phyloP scores from a whole-genome alignment of 371 early-diverging fungal species.

The Syncephalis fuscata region DNA sequence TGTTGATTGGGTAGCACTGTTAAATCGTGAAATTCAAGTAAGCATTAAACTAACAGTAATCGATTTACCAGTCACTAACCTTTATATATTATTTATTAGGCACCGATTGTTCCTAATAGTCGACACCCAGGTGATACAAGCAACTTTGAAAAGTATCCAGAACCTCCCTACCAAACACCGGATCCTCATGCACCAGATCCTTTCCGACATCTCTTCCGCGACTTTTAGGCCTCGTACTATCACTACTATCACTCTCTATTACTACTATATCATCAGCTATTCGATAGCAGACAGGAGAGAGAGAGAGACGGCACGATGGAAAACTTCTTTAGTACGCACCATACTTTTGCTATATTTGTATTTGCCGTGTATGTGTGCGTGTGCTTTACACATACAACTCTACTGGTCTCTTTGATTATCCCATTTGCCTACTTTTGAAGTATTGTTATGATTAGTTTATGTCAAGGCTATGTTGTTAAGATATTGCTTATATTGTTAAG shows the following conservation, averaged over 20 bases:
- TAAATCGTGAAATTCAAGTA: constrained; percentile 40
- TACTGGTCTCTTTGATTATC: background rate
- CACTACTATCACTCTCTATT: background rate
- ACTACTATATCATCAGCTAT: background rate
- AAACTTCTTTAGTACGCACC: too few relatives aligned
- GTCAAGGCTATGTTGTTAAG: background rate
- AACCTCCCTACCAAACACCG: constrained; percentile 12
- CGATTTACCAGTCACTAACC: too few relatives aligned
- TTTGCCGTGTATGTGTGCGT: too few relatives aligned
- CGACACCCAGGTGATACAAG: constrained; percentile 42
- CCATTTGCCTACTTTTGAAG: background rate
- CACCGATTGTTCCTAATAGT: constrained; percentile 40
- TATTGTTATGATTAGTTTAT: background rate
- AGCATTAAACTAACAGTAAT: constrained; percentile 8
- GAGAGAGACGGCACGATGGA: too few relatives aligned
- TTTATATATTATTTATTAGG: constrained; percentile 16
- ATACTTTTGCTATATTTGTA: too few relatives aligned
- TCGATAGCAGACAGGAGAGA: too few relatives aligned
- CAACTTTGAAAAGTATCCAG: constrained; percentile 43
- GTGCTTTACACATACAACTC: too few relatives aligned
- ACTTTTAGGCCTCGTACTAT: constrained; percentile 10
- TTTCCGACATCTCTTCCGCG: constrained; percentile 17
- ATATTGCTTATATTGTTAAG: too few relatives aligned
- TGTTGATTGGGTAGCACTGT: constrained; percentile 55
- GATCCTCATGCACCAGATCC: constrained; percentile 13